A percentile compares a stretch with the other conserved stretches of the same genome.
Conservation (phyloP, 108 stramenopile genomes). For the Cyclostephanos invisitatus region DNA sequence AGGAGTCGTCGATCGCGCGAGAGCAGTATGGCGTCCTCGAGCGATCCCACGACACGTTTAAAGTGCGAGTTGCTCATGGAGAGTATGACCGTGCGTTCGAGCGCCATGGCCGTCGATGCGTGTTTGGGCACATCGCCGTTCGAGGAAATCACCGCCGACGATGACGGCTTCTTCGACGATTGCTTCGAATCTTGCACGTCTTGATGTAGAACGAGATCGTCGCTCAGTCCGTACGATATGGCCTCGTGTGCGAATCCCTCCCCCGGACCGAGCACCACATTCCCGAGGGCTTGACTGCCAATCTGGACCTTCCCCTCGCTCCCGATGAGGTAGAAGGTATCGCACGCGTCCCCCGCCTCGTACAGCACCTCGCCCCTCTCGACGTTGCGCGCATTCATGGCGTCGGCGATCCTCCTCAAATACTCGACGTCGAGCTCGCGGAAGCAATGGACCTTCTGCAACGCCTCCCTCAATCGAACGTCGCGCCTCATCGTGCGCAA, state of each 20-base stretch:
- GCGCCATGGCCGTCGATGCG: conserved; percentile 27
- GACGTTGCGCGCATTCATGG: conserved; percentile 38
- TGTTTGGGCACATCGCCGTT: conserved; percentile 7
- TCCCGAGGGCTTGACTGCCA: conserved; percentile 32
- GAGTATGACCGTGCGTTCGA: conserved; percentile 41
- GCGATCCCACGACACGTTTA: conserved; percentile 41
- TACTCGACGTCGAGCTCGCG: conserved; percentile 48
- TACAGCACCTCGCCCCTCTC: conserved; percentile 58
- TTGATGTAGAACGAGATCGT: not conserved
- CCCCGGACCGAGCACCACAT: conserved; percentile 33
- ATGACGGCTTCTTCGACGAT: not conserved
- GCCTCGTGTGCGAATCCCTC: conserved; percentile 45
- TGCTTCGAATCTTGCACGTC: conserved; percentile 3
- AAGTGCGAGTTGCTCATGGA: conserved; percentile 37
- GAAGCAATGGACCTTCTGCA: conserved; percentile 70
- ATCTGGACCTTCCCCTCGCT: conserved; percentile 51
- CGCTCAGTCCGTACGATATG: conserved; percentile 18
- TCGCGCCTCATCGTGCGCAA: conserved; percentile 58
- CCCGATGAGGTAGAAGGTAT: conserved; percentile 66
- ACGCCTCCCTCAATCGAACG: conserved; percentile 64
- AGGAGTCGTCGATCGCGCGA: conserved; percentile 39
- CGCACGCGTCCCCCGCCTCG: conserved; percentile 66
- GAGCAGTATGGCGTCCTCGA: conserved; percentile 41
- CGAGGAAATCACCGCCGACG: not conserved
- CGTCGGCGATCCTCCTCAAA: conserved; percentile 60